Base-by-base conservation (phyloP, 192 early-diverging fungal genomes). In the Entomortierella beljakovae region DNA sequence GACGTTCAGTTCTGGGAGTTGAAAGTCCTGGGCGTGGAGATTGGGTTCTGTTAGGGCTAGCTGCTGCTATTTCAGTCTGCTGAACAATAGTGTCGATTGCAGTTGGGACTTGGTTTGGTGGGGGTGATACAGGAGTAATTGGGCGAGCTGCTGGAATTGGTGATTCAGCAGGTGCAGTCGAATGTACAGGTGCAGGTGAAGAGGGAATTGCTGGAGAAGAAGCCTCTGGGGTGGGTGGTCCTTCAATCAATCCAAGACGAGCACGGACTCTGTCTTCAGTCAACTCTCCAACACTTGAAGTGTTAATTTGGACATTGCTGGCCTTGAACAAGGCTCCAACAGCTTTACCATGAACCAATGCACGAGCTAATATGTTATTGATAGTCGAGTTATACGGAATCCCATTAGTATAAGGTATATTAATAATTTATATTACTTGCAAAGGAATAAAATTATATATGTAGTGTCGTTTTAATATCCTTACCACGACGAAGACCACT, bases 271-370 rank as follows among this genome's bases (percentile, higher is more conserved):
- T 61, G 1, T 68, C 53, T 56, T 73, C 67, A n/a, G 57, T 70
- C 33, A 69, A 49, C 4, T 73, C 71, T 29, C 42, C 52, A 57
- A 68, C 40, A 26, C 42, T 79, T 18, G 65, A 68, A 52, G 71
- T 73, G 64, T 64, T 71, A 38, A 82, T 79, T 61, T 79, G 75
- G 18, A 71, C 86, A 46, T 82, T 80, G 43, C 82, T 59, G 52
- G 84, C 85, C 65, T 88, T 82, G 60, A 90, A 83, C 40, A 88
- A 59, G 42, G 77, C 71, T 23, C 82, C 89, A 57, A 90, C 86
- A 46, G 89, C 85, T 64, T 88, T 81, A 57, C 89, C 87, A 61
- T 90, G 89, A 18, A 90, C 89, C 38, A 90, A 71, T 49, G 87
- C 85, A 64, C 88, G 85, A 35, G 88, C 89, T 89, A 67, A 11